A percentile compares a stretch with the other conserved stretches of the same genome.
Evolutionary conservation across 1,284 basidiomycete genomes (phyloP).

Genomic region (Phellinidium pouzarii): DNA sequence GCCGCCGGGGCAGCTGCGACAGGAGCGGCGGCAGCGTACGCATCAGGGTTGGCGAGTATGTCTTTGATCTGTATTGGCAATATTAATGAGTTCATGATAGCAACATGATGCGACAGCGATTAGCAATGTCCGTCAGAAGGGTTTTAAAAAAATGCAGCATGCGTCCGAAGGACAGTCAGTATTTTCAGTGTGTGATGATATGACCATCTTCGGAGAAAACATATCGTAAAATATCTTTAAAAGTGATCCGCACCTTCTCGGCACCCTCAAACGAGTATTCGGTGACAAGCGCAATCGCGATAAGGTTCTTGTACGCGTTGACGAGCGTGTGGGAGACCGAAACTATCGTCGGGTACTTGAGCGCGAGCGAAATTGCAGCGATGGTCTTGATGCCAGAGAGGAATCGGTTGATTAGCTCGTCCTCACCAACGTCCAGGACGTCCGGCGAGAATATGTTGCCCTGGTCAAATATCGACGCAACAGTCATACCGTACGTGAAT

Average conservation of each 20-base stretch:
- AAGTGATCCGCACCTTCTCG: conserved; percentile 66
- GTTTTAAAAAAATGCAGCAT: conserved; percentile 34
- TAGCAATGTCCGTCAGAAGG: conserved; percentile 27
- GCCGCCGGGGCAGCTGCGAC: conserved; percentile 44
- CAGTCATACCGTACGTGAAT: conserved; percentile 98
- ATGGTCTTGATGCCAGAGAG: conserved; percentile 90
- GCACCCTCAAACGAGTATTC: conserved; percentile 94
- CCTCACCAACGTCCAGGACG: conserved; percentile 94
- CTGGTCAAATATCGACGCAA: conserved; percentile 88
- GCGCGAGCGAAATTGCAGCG: conserved; percentile 91
- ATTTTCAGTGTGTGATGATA: conserved; percentile 71
- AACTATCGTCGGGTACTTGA: conserved; percentile 94
- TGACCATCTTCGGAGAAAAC: conserved; percentile 22
- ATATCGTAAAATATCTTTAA: conserved; percentile 10
- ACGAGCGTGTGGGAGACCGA: conserved; percentile 93
- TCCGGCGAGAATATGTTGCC: conserved; percentile 86
- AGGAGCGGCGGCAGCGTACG: conserved; percentile 58
- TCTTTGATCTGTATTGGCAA: conserved; percentile 72
- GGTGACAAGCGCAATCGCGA: conserved; percentile 86
- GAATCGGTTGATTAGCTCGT: conserved; percentile 88
- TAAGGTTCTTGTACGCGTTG: conserved; percentile 98
- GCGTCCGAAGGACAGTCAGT: conserved; percentile 52
- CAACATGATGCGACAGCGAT: conserved; percentile 1
- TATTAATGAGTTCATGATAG: conserved; percentile 4
- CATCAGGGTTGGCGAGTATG: conserved; percentile 94